phyloP scores from a whole-genome alignment of 352 stramenopile genomes.

The Stramenopiles sp. region DNA sequence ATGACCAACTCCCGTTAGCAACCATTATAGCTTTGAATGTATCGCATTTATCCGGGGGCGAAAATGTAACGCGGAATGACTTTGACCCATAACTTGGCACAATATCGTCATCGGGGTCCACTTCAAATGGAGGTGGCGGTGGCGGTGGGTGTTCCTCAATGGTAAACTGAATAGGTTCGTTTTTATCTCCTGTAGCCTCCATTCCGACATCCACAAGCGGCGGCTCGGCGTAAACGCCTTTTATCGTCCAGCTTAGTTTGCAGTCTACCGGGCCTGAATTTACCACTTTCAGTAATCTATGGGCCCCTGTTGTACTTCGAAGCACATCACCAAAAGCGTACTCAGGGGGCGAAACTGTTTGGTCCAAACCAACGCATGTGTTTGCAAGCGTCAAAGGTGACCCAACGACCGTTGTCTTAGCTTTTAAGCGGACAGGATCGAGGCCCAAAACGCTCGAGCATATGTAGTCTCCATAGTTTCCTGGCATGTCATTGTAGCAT shows the following conservation, averaged over 20 bases:
- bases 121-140: no score
- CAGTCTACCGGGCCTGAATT: conserved; percentile 25
- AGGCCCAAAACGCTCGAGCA: conserved; percentile 18
- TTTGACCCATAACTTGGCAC: no score
- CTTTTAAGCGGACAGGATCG: conserved; percentile 18
- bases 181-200: no score
- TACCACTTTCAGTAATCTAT: conserved; percentile 17
- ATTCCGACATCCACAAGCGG: no score
- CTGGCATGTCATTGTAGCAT: conserved; percentile 29
- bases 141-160: no score
- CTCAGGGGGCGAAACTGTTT: conserved; percentile 17
- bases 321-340: conserved; percentile 24
- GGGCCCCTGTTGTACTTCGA: background rate
- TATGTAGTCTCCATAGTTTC: conserved; percentile 23
- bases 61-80: no score
- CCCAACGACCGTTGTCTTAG: conserved; percentile 21
- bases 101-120: no score
- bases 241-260: conserved; percentile 21
- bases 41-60: no score
- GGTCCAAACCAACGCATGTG: conserved; percentile 24
- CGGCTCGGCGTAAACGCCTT: conserved; percentile 18
- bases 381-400: conserved; percentile 22
- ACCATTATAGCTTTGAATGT: no score
- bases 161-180: no score
- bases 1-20: no score